Evolutionary conservation across 1,139 yeast species (phyloP), one percentile per base, ranked within the genome.

Genomic region (Yamadazyma oceani): DNA sequence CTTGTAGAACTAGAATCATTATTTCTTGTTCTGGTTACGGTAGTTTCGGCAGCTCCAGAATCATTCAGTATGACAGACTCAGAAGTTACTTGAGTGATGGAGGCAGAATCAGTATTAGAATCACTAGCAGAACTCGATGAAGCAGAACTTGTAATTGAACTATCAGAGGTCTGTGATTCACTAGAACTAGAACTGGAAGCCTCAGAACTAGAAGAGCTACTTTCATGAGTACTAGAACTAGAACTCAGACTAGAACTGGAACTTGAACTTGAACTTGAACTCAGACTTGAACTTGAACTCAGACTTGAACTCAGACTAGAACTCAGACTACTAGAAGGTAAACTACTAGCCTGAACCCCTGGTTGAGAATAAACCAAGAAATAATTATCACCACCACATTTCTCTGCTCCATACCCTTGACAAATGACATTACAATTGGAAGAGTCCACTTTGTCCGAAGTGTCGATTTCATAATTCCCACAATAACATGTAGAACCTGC

Each of bases 351-450:
- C 13, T 49, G 58, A 31, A 50, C 61, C 13, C 56, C 59, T 23
- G 50, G 35, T 46, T 72, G 67, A 12, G 55, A 51, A 46, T 69
- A 80, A 9, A 83, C 77, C 36, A 74, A 64, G 48, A 73, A 71
- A 46, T 72, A 75, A 17, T 58, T 59, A 30, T 49, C 32, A n/a
- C 87, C 87, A 49, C 92, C 92, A 60, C 92, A 84, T 16, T 57
- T 67, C 43, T 79, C 82, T 7, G 49, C 41, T 2, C 73, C 72
- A 57, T 75, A 83, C 5, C 89, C 90, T 32, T 60, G 56, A 59
- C 92, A 84, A 2, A 56, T 40, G 3, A 55, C 51, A 37, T 69
- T 50, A 62, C 92, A 84, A 34, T 69, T 59, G 23, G 66, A 55
- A 24, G 45, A 49, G 41, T 46, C 57, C 2, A 62, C 67, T 38